phyloP scores from a whole-genome alignment of 1,284 basidiomycete species.

The Testicularia cyperi region DNA sequence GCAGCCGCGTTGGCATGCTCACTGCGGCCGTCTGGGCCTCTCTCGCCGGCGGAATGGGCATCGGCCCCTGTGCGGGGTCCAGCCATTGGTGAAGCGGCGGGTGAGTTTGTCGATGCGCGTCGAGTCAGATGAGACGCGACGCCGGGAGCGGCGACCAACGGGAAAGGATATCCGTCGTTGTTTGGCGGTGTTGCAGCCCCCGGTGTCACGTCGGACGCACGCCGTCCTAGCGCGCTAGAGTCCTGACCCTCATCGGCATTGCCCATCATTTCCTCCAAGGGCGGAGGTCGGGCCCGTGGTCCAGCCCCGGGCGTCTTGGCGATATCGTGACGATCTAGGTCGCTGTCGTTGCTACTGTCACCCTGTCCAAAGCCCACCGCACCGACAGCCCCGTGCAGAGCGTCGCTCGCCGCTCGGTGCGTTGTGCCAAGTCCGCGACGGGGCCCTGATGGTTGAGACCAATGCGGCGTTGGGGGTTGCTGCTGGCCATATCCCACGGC shows the following conservation, averaged over 20 bases:
- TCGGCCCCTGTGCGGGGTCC: too few species aligned
- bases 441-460: slow-evolving; percentile 40
- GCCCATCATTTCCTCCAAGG: too few species aligned
- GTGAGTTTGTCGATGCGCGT: slow-evolving; percentile 37
- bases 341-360: too few species aligned
- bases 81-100: slow-evolving; percentile 26
- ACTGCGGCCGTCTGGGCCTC: too few species aligned
- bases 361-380: too few species aligned
- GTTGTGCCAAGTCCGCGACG: slow-evolving; percentile 1
- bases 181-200: slow-evolving; percentile 2
- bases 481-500: slow-evolving; percentile 1
- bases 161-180: slow-evolving; percentile 45
- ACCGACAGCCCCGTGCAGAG: slow-evolving; percentile 10
- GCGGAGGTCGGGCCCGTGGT: slow-evolving; percentile 18
- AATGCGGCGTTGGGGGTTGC: slow-evolving; percentile 47
- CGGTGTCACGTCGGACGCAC: slow-evolving; percentile 27
- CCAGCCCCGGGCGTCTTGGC: slow-evolving; percentile 35
- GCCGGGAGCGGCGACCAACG: slow-evolving; percentile 17
- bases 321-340: slow-evolving; percentile 5
- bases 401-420: slow-evolving; percentile 10
- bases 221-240: background rate
- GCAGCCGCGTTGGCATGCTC: background rate
- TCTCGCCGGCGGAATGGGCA: background rate
- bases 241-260: slow-evolving; percentile 3
- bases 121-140: slow-evolving; percentile 18